Conservation (phyloP, 164 flowering plant genomes). For the Nymphaea thermarum region DNA sequence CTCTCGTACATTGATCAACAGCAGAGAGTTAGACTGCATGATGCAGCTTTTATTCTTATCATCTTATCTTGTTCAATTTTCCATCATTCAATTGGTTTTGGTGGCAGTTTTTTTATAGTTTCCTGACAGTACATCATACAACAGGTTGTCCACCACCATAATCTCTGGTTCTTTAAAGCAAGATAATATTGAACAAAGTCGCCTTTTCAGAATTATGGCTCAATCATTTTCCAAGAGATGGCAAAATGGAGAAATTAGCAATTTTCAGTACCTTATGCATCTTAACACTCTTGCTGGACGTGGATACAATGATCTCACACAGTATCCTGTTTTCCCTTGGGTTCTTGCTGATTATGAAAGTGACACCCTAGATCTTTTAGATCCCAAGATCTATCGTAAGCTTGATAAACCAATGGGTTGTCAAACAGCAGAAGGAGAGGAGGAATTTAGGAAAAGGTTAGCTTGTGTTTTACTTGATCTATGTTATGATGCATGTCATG, state of each 20-base stretch:
- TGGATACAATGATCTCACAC: slow-evolving; percentile 98
- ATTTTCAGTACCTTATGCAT: slow-evolving; percentile 98
- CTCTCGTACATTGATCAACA: too few relatives aligned
- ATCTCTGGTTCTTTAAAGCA: slow-evolving; percentile 92
- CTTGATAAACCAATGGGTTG: slow-evolving; percentile 99
- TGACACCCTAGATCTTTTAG: slow-evolving; percentile 59
- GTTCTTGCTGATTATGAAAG: slow-evolving; percentile 94
- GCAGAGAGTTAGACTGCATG: too few relatives aligned
- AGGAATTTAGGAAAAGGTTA: slow-evolving; percentile 91
- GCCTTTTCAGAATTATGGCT: slow-evolving; percentile 82
- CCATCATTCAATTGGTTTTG: not conserved
- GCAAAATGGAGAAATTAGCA: slow-evolving; percentile 99
- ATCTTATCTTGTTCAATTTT: not conserved
- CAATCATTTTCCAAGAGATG: slow-evolving; percentile 96
- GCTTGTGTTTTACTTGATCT: not conserved
- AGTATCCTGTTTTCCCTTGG: slow-evolving; percentile 99
- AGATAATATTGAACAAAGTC: slow-evolving; percentile 90
- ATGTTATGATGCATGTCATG: too few relatives aligned
- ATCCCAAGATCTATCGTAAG: slow-evolving; percentile 72
- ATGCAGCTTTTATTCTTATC: not conserved
- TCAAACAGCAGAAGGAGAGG: slow-evolving; percentile 92
- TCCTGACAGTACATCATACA: not conserved
- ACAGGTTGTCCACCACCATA: slow-evolving; percentile 90
- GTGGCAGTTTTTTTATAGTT: not conserved
- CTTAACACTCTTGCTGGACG: slow-evolving; percentile 98